phyloP scores from a whole-genome alignment of 1,284 basidiomycete genomes.

The Heliocybe sulcata region DNA sequence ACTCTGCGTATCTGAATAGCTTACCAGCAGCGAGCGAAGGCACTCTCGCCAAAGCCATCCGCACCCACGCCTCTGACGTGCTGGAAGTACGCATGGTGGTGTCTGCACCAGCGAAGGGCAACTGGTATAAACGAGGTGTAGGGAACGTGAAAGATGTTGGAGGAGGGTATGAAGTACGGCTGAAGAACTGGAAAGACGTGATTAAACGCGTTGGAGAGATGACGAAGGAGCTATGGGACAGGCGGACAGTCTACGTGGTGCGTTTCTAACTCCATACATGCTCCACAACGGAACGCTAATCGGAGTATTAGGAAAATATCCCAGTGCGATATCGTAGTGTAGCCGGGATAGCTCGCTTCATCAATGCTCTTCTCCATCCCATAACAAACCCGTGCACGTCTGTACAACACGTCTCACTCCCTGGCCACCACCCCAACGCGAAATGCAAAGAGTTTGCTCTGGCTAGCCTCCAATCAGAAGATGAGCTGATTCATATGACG shows the following conservation, averaged over 20 bases:
- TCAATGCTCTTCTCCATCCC: conserved; percentile 28
- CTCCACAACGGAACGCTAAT: not conserved
- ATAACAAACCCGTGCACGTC: conserved; percentile 7
- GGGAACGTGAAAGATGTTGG: not conserved
- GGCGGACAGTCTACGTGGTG: conserved; percentile 43
- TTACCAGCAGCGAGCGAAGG: not conserved
- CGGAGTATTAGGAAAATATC: conserved; percentile 53
- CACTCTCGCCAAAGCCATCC: not conserved
- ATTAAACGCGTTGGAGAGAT: not conserved
- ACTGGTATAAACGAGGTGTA: not conserved
- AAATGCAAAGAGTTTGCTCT: conserved; percentile 71
- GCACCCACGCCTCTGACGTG: not conserved
- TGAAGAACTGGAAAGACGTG: not conserved
- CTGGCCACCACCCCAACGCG: conserved; percentile 38
- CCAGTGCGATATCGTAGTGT: conserved; percentile 44
- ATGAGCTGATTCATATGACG: conserved; percentile 35
- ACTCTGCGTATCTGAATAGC: not conserved
- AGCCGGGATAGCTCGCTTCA: conserved; percentile 38
- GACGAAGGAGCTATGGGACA: not conserved
- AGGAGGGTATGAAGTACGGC: not conserved
- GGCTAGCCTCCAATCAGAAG: conserved; percentile 37
- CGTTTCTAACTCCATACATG: conserved; percentile 13
- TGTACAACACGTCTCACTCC: conserved; percentile 49
- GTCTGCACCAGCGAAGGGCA: not conserved
- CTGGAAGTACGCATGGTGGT: conserved; percentile 1